Percentiles rank a stretch among this genome's conserved stretches.
Conservation (phyloP, 2,329 filamentous ascomycete species). For the Hymenoscyphus salicellus region DNA sequence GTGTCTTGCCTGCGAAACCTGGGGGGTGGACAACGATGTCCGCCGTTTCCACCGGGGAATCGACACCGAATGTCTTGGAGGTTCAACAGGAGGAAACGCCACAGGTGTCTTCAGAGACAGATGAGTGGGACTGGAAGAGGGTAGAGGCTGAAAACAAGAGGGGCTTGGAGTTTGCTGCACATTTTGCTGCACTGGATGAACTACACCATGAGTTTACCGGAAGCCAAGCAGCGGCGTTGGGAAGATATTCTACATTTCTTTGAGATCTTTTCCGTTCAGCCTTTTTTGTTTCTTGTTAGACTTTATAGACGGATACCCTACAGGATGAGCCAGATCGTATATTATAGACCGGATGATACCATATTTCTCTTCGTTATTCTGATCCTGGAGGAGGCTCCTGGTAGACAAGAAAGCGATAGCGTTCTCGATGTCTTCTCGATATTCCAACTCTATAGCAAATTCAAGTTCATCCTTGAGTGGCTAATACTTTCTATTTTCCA, state of each 20-base stretch:
- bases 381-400: no score
- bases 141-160: constrained; percentile 54
- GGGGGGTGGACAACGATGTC: constrained; percentile 55
- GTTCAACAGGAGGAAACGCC: constrained; percentile 6
- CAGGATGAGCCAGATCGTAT: background rate
- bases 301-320: constrained; percentile 7
- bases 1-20: constrained; percentile 71
- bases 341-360: background rate
- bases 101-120: constrained; percentile 4
- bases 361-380: background rate
- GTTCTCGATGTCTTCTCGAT: no score
- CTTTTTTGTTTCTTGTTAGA: background rate
- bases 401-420: no score
- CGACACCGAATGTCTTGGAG: constrained; percentile 28
- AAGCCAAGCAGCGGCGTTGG: constrained; percentile 33
- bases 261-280: background rate
- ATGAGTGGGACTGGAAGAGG: constrained; percentile 55
- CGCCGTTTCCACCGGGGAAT: constrained; percentile 23
- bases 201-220: constrained; percentile 41
- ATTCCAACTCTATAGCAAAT: no score
- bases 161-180: constrained; percentile 53
- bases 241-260: constrained; percentile 25
- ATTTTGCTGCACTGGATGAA: constrained; percentile 57
- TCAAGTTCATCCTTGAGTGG: no score
- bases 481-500: no score